Base-by-base conservation (phyloP, 2,329 filamentous ascomycete genomes). In the Plenodomus biglobosus region DNA sequence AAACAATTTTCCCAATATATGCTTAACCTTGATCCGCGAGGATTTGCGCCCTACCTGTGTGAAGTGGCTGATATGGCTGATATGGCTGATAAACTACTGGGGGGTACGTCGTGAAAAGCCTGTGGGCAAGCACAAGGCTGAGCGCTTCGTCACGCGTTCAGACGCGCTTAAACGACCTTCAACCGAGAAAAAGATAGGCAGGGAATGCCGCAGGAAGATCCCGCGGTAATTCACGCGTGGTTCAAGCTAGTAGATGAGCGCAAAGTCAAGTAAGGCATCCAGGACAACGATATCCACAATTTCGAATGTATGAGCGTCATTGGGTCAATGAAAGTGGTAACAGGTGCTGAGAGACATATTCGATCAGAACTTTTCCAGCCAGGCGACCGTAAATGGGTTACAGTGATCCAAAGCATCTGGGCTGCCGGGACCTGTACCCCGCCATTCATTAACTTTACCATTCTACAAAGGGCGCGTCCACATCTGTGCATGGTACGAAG, bases 401-500 rank as follows among this genome's bases (percentile, higher is more conserved):
- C 24, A 35, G 44, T 55, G n/a, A 52, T 58, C 21, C 20, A 58
- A 30, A 41, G 50, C 39, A 54, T 56, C 30, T 42, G 44, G 15
- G 38, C 48, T 27, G 16, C 39, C 34, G 19, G 42, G 18, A 47
- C 46, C 6, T 18, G 19, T 18, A 51, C 35, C 27, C 42, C 38
- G 39, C 51, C 35, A 3, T 53, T 51, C 37, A 52, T 55, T 39
- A 55, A n/a, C n/a, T n/a, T n/a, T n/a, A n/a, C n/a, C n/a, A n/a
- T n/a, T 58, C 42, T 50, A 62, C 40, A 62, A 53, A 39, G 37
- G 32, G 15, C n/a, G 20, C 27, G 39, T 48, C 35, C 20, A 53
- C 37, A 48, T 54, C 46, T 55, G 46, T 32, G 52, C 45, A 38
- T 68, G 48, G 61, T 69, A 68, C 30, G 32, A 53, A 39, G 52